Base-by-base conservation (phyloP, 352 stramenopile species). In the Pythium dissimile region DNA sequence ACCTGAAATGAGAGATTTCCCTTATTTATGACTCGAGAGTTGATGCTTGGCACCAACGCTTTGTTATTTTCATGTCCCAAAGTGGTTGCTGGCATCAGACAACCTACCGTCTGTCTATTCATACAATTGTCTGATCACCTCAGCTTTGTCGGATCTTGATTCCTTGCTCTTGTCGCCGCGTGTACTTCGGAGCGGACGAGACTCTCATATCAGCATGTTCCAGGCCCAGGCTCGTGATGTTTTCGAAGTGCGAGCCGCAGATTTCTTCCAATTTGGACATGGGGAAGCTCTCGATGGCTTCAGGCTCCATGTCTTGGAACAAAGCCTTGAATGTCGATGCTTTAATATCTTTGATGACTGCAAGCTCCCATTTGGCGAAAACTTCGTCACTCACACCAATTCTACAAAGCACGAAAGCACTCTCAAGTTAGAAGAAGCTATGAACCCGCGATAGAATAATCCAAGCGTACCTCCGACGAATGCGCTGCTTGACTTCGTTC, bases 131-230 rank as follows among this genome's bases (percentile, higher is more conserved):
- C 41, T 47, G 41, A 44, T 10, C 21, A 3, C 12, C 18, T 71
- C 62, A 89, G 55, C 72, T 86, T 58, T 90, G 71, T 39, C 86
- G 86, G 55, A 95, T 95, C 57, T 80, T 84, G 52, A 95, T 95
- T 16, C 86, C 86, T 28, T 87, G 81, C 38, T 95, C 86, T 24
- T 86, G 78, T n/a, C 84, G 80, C 46, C 84, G 69, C 9, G 20
- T 38, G 32, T 66, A 64, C 30, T 82, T 73, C 2, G 51, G 31
- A 18, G 54, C 37, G 11, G 55, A 41, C 3, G 55, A 52, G 1
- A 77, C 69, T 37, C 68, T 83, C 23, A 71, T 68, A 48, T 92
- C 80, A 1, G 75, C 70, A 56, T 95, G 84, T 57, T 95, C 86
- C 27, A 95, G 59, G 1, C 86, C 86, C 13, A 95, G 59, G 35